A percentile compares a stretch with the other conserved stretches of the same genome.
These are phyloP conservation scores for Backusella morwellensis DNA, from an alignment of 192 early-diverging fungal species.

Conservation along the genomic window DNA sequence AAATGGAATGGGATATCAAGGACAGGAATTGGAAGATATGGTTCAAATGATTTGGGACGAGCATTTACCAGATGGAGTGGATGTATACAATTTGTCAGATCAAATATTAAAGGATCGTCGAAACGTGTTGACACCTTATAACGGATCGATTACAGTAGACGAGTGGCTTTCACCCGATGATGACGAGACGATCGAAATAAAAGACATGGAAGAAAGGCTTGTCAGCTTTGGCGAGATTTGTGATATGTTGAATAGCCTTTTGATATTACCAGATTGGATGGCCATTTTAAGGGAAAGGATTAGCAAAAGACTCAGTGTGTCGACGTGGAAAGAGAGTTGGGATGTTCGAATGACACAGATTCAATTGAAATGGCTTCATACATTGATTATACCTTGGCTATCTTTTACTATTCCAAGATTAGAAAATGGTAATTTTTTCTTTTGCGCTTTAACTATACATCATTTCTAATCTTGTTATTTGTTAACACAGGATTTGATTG, in stretches of 20 bases:
- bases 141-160: neutral
- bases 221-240: neutral
- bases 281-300: neutral
- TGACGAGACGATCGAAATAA: neutral
- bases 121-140: neutral
- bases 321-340: neutral
- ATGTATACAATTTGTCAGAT: neutral
- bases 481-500: neutral
- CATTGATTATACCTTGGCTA: constrained; percentile 16
- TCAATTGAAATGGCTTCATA: constrained; percentile 10
- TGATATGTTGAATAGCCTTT: neutral
- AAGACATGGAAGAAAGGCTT: neutral
- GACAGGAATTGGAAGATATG: neutral
- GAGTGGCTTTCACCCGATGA: neutral
- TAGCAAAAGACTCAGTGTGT: neutral
- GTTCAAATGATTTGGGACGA: neutral
- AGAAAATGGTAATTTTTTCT: neutral
- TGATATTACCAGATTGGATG: constrained; percentile 5
- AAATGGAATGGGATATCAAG: neutral
- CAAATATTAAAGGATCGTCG: neutral
- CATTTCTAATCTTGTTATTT: neutral
- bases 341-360: neutral
- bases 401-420: constrained; percentile 6
- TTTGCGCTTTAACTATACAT: neutral
- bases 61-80: neutral